Evolutionary conservation across 1,284 basidiomycete species (phyloP).

Genomic region (Cutaneotrichosporon sp.): DNA sequence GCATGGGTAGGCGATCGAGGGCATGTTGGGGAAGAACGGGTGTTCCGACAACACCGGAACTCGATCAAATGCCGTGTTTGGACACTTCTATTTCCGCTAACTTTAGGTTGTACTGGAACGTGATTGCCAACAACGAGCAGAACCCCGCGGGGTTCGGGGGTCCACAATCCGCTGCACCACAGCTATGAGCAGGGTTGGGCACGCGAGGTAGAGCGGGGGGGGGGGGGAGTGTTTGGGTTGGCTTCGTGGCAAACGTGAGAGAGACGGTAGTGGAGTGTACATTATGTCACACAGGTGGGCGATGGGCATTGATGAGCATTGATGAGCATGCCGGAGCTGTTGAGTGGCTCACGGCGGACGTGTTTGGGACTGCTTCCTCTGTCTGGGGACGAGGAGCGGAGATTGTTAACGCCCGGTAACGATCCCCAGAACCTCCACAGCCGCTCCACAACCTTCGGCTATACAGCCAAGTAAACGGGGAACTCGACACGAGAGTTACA

Average conservation of each 20-base stretch:
- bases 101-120: slow-evolving; percentile 27
- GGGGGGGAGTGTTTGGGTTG: not conserved
- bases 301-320: not conserved
- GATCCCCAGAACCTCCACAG: not conserved
- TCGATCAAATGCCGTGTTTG: not conserved
- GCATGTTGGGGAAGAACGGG: not conserved
- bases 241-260: no score
- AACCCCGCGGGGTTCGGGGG: slow-evolving; percentile 5
- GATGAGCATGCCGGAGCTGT: not conserved
- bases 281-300: slow-evolving; percentile 1
- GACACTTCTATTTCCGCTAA: slow-evolving; percentile 59
- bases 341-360: not conserved
- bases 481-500: not conserved
- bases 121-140: slow-evolving; percentile 19
- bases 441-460: not conserved
- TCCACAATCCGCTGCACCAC: slow-evolving; percentile 9
- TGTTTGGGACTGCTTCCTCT: not conserved
- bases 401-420: not conserved
- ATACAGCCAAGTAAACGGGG: not conserved
- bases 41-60: slow-evolving; percentile 12
- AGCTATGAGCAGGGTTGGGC: slow-evolving; percentile 8
- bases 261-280: not conserved
- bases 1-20: not conserved
- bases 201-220: no score
- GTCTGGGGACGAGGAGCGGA: not conserved